Evolutionary conservation across 768 basidiomycete genomes (phyloP).

Genomic region (Mycena galopus): DNA sequence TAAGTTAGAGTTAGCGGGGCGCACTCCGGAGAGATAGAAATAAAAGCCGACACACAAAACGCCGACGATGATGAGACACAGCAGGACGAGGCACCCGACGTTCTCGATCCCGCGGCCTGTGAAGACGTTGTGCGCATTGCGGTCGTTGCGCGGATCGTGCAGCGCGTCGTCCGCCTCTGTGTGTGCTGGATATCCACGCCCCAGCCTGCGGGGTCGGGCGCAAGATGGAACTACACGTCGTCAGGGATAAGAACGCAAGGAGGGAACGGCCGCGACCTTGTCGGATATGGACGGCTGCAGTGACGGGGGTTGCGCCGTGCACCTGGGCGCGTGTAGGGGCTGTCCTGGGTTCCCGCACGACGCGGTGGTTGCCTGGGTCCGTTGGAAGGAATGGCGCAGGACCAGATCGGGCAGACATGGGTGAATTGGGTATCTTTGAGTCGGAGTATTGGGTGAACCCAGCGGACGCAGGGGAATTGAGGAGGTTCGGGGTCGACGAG

Average conservation of each 20-base stretch:
- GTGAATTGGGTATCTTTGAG: background rate
- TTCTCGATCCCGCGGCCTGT: slow-evolving; percentile 72
- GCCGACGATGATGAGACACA: slow-evolving; percentile 46
- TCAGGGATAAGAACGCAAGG: background rate
- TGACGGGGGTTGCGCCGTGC: background rate
- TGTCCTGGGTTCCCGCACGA: background rate
- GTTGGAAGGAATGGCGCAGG: no score
- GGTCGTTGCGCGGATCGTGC: slow-evolving; percentile 68
- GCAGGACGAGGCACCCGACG: slow-evolving; percentile 57
- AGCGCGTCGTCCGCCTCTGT: slow-evolving; percentile 70
- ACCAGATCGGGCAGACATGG: background rate
- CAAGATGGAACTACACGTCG: slow-evolving; percentile 56
- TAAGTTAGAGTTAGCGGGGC: slow-evolving; percentile 50
- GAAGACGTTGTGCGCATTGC: slow-evolving; percentile 59
- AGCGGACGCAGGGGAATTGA: no score
- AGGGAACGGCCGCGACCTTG: background rate
- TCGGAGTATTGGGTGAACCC: no score
- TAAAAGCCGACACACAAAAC: slow-evolving; percentile 53
- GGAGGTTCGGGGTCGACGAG: background rate
- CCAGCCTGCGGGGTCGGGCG: slow-evolving; percentile 62
- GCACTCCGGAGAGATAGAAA: background rate
- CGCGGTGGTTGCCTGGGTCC: no score
- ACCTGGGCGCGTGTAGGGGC: slow-evolving; percentile 13
- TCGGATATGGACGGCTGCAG: slow-evolving; percentile 15
- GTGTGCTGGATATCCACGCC: slow-evolving; percentile 44